Percentiles rank a stretch among this genome's conserved stretches.
phyloP scores from a whole-genome alignment of 2,329 filamentous ascomycete species.

The Decorospora gaudefroyi region DNA sequence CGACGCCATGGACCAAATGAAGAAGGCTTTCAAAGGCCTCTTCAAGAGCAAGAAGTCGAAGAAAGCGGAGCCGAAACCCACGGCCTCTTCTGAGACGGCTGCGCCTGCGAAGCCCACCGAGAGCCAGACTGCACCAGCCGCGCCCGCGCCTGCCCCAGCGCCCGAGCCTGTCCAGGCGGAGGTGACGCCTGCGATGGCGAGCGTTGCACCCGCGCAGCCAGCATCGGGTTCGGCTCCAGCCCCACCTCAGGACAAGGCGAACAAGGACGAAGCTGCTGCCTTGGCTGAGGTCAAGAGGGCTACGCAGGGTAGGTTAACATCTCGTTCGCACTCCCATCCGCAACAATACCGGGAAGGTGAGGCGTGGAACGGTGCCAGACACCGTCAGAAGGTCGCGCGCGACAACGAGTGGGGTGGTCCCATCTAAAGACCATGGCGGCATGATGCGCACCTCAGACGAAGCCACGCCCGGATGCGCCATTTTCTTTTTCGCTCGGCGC shows the following conservation, averaged over 20 bases:
- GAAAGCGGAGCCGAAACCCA: constrained; percentile 34
- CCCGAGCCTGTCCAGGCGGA: constrained; percentile 21
- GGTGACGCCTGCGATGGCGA: constrained; percentile 9
- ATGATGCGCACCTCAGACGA: no score
- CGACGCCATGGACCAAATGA: constrained; percentile 44
- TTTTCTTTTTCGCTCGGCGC: constrained; percentile 14
- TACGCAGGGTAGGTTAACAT: constrained; percentile 42
- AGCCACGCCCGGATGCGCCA: no score
- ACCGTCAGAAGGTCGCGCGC: constrained; percentile 25
- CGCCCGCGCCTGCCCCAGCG: constrained; percentile 36
- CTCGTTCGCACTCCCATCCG: constrained; percentile 12
- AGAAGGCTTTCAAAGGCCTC: constrained; percentile 47
- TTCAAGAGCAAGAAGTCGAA: constrained; percentile 44
- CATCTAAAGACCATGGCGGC: no score
- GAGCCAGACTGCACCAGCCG: constrained; percentile 43
- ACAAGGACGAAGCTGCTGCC: constrained; percentile 36
- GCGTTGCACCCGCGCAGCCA: constrained; percentile 15
- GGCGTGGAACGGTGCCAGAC: constrained; percentile 27
- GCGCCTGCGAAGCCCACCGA: constrained; percentile 40
- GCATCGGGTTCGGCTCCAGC: constrained; percentile 28
- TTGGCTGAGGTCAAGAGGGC: constrained; percentile 42
- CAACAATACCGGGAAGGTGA: constrained; percentile 13
- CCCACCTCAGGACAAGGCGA: constrained; percentile 26
- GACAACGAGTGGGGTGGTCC: constrained; percentile 18
- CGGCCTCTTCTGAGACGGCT: constrained; percentile 33